Evolutionary conservation across 495 filamentous ascomycete genomes (phyloP).

Genomic region (Penicillium riverlandense): DNA sequence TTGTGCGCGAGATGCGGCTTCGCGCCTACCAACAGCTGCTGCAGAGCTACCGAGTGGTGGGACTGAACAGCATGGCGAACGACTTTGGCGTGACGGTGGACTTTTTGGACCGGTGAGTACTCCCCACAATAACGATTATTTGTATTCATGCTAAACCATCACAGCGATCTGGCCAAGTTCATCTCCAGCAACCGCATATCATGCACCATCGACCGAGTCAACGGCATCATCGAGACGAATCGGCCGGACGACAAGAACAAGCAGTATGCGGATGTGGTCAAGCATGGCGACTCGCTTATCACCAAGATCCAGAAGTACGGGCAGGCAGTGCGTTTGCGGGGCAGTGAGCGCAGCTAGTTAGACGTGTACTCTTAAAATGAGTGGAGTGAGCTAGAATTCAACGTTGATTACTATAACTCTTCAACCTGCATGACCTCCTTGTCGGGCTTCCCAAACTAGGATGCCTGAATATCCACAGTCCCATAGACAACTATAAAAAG

Average conservation of each 20-base stretch:
- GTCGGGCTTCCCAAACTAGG: no score
- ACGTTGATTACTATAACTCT: slow-evolving; percentile 1
- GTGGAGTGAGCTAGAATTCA: not conserved
- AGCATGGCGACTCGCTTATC: slow-evolving; percentile 93
- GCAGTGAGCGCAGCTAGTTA: slow-evolving; percentile 72
- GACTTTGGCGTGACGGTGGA: slow-evolving; percentile 96
- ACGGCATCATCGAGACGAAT: slow-evolving; percentile 96
- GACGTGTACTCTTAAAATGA: slow-evolving; percentile 1
- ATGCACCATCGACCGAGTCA: slow-evolving; percentile 95
- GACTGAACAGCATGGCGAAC: slow-evolving; percentile 87
- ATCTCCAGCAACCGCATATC: slow-evolving; percentile 90
- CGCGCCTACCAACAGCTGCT: slow-evolving; percentile 92
- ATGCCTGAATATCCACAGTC: no score
- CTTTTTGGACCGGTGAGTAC: slow-evolving; percentile 76
- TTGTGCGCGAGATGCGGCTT: slow-evolving; percentile 94
- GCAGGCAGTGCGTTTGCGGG: slow-evolving; percentile 86
- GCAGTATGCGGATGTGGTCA: slow-evolving; percentile 94
- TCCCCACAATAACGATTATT: not conserved
- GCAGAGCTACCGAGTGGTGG: slow-evolving; percentile 97
- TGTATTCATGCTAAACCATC: slow-evolving; percentile 6
- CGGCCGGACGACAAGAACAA: slow-evolving; percentile 98
- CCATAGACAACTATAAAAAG: no score
- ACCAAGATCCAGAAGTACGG: slow-evolving; percentile 99
- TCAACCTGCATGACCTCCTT: not conserved
- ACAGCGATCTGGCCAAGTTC: slow-evolving; percentile 91